Evolutionary conservation across 2,329 filamentous ascomycete species (phyloP).

Genomic region (Calycina herbarum): DNA sequence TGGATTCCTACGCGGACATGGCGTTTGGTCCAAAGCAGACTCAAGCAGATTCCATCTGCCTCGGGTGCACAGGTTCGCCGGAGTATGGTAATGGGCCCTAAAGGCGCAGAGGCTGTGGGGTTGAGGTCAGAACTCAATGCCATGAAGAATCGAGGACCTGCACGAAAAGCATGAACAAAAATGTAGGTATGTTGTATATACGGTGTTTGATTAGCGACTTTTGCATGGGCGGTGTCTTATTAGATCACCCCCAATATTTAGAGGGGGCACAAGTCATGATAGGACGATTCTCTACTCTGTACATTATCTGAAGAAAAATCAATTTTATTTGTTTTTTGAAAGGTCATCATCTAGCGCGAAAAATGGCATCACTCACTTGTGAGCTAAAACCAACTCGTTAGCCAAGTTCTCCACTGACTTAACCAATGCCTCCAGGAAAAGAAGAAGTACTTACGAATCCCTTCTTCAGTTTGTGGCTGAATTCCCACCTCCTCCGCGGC

Average conservation of each 20-base stretch:
- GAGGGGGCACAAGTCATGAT: not conserved
- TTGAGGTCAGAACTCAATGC: conserved; percentile 7
- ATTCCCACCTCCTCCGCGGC: conserved; percentile 65
- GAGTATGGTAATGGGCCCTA: not conserved
- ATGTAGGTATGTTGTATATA: conserved; percentile 8
- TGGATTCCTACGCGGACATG: conserved; percentile 69
- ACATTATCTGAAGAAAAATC: conserved; percentile 4
- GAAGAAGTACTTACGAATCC: conserved; percentile 42
- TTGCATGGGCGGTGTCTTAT: conserved; percentile 5
- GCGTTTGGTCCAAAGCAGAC: conserved; percentile 52
- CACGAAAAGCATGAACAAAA: not conserved
- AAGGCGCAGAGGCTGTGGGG: not conserved
- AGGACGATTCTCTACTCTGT: conserved; percentile 12
- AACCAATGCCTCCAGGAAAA: conserved; percentile 9
- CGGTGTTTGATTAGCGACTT: conserved; percentile 11
- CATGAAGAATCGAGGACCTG: conserved; percentile 9
- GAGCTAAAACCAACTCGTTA: conserved; percentile 15
- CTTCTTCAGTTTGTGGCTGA: conserved; percentile 59
- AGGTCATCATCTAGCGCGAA: not conserved
- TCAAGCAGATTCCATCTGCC: not conserved
- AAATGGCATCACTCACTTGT: conserved; percentile 11
- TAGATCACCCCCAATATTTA: conserved; percentile 1
- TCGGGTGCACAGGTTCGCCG: not conserved
- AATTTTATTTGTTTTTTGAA: conserved; percentile 7
- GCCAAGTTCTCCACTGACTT: conserved; percentile 1